Evolutionary conservation across 78 protist genomes (phyloP), one percentile per base, ranked within the genome.

Genomic region (slime mould (Dictyostelium discoideum)): DNA sequence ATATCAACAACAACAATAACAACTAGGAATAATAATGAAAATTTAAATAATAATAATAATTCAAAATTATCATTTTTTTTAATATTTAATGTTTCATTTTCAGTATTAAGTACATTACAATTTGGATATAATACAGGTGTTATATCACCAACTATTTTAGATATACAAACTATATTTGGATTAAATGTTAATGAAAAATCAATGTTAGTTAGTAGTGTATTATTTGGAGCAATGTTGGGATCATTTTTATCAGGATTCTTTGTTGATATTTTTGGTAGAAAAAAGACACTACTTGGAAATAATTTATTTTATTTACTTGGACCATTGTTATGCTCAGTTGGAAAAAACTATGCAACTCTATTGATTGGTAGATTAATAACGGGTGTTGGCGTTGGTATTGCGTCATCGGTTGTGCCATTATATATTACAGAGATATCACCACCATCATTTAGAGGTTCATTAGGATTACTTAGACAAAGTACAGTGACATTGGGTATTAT

Each of bases 91-190:
- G 80, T 72, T 5, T 60, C 44, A 8, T 29, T 89, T 9, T 37
- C 94, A 69, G 94, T 89, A 10, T 40, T 89, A 32, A 65, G 83
- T 20, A 89, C 94, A 50, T 37, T 89, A 44, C 87, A 89, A 37
- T 89, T 89, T 89, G 94, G 94, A 6, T 89, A 89, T 50, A 89
- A 89, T 50, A 89, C 94, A 16, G 94, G 94, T 48, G 94, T 89
- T 26, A 89, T 89, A 29, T 50, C 94, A 46, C 73, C 81, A n/a
- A 82, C 87, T 2, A 89, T 89, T 16, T 40, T 82, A 26, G 63
- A 48, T 3, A 89, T 89, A 22, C 94, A 89, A 72, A 50, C 39
- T 6, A 10, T 69, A 16, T 89, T 82, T 48, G 11, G 74, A 7
- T 69, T 89, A 3, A 39, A n/a, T 22, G 39, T 37, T 5, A 26